These are phyloP conservation scores for Acacia acuminata DNA, from an alignment of 306 rosid genomes.

Conservation along the genomic window DNA sequence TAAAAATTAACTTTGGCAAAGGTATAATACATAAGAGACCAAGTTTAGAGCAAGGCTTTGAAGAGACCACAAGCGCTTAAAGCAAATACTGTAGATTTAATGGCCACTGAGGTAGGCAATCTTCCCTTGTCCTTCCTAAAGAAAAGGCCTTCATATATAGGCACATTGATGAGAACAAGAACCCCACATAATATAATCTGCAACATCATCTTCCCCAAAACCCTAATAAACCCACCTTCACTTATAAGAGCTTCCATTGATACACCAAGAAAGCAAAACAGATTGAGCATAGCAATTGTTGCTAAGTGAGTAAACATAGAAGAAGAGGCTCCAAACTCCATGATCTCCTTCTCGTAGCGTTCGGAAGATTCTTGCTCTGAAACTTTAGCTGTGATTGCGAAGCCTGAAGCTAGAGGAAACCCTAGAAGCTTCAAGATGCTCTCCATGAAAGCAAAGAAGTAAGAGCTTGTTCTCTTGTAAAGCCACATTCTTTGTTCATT, in stretches of 20 bases:
- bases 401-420: conserved; percentile 38
- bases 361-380: conserved; percentile 58
- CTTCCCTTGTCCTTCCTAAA: conserved; percentile 72
- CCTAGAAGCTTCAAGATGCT: conserved; percentile 54
- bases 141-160: conserved; percentile 71
- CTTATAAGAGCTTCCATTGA: conserved; percentile 34
- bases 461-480: conserved; percentile 75
- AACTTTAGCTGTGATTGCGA: conserved; percentile 69
- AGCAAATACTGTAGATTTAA: conserved; percentile 49
- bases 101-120: conserved; percentile 54
- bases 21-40: too few relatives aligned
- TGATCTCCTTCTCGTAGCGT: conserved; percentile 62
- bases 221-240: conserved; percentile 25
- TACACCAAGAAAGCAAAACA: conserved; percentile 56
- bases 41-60: conserved; percentile 19
- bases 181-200: conserved; percentile 62
- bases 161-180: conserved; percentile 64
- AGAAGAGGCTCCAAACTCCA: conserved; percentile 86
- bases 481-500: conserved; percentile 78
- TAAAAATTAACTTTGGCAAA: background rate
- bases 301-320: conserved; percentile 64
- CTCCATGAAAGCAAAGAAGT: conserved; percentile 61
- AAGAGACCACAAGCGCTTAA: conserved; percentile 6
- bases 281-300: conserved; percentile 63
- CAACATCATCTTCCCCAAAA: conserved; percentile 45